Percentiles rank a stretch among this genome's conserved stretches.
phyloP scores from a whole-genome alignment of 1,284 basidiomycete genomes.

The Rhodotorula sp. region DNA sequence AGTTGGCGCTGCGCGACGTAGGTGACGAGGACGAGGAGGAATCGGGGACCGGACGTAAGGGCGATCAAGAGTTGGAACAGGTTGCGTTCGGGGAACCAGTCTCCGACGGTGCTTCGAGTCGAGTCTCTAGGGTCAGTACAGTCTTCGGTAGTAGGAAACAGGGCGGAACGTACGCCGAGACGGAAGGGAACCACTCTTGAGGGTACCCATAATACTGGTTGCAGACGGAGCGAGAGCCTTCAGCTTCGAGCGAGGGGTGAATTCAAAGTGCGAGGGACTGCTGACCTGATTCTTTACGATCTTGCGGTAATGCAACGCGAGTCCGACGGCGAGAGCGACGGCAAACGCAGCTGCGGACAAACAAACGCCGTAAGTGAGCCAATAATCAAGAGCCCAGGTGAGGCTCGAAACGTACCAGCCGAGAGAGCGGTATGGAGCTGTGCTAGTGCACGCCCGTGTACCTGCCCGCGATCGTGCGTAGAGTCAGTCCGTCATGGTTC shows the following conservation, averaged over 20 bases:
- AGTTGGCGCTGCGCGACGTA: slow-evolving; percentile 47
- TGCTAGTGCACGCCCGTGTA: slow-evolving; percentile 1
- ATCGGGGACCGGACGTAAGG: slow-evolving; percentile 64
- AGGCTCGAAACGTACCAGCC: slow-evolving; percentile 29
- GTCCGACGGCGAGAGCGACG: slow-evolving; percentile 67
- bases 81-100: slow-evolving; percentile 86
- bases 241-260: not conserved
- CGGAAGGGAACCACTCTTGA: slow-evolving; percentile 88
- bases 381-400: slow-evolving; percentile 53
- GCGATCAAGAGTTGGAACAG: slow-evolving; percentile 90
- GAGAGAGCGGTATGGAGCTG: slow-evolving; percentile 15
- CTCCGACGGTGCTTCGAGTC: slow-evolving; percentile 65
- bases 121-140: not conserved
- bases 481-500: not conserved
- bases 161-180: slow-evolving; percentile 69
- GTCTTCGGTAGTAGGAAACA: not conserved
- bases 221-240: not conserved
- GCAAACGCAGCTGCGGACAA: slow-evolving; percentile 62
- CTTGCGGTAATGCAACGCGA: slow-evolving; percentile 73
- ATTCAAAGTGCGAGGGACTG: slow-evolving; percentile 12
- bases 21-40: slow-evolving; percentile 71
- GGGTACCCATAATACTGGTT: slow-evolving; percentile 66
- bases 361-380: not conserved
- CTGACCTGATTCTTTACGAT: slow-evolving; percentile 81
- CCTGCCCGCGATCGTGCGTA: not conserved